Evolutionary conservation across 2,329 filamentous ascomycete species (phyloP).

Genomic region (Paecilomyces variotii): DNA sequence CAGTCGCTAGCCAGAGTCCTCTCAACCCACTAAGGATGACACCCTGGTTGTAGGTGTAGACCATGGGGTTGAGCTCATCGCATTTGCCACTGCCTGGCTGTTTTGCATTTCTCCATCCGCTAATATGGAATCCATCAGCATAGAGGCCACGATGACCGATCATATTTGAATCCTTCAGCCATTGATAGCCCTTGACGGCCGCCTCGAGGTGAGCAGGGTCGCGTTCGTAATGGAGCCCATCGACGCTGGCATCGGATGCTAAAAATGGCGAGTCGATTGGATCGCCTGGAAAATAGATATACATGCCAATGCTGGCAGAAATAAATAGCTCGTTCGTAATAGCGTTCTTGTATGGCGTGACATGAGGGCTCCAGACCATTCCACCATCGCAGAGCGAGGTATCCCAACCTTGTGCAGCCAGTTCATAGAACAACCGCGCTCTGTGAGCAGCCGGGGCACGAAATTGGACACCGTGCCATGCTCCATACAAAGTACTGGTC

Average conservation of each 20-base stretch:
- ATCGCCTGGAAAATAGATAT: conserved; percentile 79
- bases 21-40: conserved; percentile 76
- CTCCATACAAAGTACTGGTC: conserved; percentile 12
- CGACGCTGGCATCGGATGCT: conserved; percentile 11
- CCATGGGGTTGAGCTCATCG: conserved; percentile 75
- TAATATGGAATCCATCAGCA: conserved; percentile 83
- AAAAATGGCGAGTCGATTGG: conserved; percentile 62
- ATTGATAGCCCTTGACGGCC: conserved; percentile 69
- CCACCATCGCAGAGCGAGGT: conserved; percentile 72
- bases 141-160: conserved; percentile 67
- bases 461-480: conserved; percentile 73
- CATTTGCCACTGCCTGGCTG: conserved; percentile 63
- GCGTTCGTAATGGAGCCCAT: conserved; percentile 30
- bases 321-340: conserved; percentile 92
- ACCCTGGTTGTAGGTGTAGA: conserved; percentile 95
- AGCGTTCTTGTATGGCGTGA: conserved; percentile 86
- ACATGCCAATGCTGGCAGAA: conserved; percentile 79
- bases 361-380: conserved; percentile 80
- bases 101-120: conserved; percentile 49
- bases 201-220: conserved; percentile 62
- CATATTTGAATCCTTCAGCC: conserved; percentile 76
- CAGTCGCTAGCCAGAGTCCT: conserved; percentile 71
- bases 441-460: conserved; percentile 71
- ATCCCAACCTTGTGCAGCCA: conserved; percentile 75
- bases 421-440: conserved; percentile 75